phyloP scores from a whole-genome alignment of 495 filamentous ascomycete genomes.

The Neurospora cerealis region DNA sequence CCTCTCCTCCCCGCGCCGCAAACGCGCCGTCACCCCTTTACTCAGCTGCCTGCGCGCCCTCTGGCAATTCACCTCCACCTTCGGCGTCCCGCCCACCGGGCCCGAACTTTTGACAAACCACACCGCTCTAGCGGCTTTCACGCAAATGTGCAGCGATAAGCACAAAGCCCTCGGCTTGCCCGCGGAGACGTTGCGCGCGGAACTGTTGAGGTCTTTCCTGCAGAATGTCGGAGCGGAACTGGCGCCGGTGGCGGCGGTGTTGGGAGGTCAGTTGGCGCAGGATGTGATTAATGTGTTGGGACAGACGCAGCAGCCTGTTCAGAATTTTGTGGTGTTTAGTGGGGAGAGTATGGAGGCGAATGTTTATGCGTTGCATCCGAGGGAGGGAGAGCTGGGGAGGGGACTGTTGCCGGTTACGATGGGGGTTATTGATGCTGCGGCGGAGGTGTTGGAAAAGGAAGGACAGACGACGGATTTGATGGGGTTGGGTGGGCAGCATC shows the following conservation, averaged over 20 bases:
- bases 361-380: conserved; percentile 72
- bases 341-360: conserved; percentile 67
- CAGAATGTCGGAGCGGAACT: conserved; percentile 75
- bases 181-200: conserved; percentile 59
- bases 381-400: conserved; percentile 35
- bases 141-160: conserved; percentile 60
- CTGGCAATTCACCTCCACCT: conserved; percentile 61
- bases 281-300: conserved; percentile 96
- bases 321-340: conserved; percentile 90
- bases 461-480: neutral
- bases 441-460: neutral
- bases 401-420: conserved; percentile 9
- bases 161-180: conserved; percentile 72
- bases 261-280: conserved; percentile 85
- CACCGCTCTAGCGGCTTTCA: conserved; percentile 60
- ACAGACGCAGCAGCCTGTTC: conserved; percentile 80
- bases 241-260: conserved; percentile 76
- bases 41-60: conserved; percentile 73
- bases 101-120: conserved; percentile 18
- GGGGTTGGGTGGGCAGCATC: neutral
- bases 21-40: conserved; percentile 67
- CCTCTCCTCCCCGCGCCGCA: conserved; percentile 51
- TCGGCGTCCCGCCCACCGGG: conserved; percentile 45
- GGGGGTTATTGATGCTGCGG: neutral
- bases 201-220: conserved; percentile 72